Evolutionary conservation across 2,329 filamentous ascomycete species (phyloP).

Genomic region (Blumeriella jaapii): DNA sequence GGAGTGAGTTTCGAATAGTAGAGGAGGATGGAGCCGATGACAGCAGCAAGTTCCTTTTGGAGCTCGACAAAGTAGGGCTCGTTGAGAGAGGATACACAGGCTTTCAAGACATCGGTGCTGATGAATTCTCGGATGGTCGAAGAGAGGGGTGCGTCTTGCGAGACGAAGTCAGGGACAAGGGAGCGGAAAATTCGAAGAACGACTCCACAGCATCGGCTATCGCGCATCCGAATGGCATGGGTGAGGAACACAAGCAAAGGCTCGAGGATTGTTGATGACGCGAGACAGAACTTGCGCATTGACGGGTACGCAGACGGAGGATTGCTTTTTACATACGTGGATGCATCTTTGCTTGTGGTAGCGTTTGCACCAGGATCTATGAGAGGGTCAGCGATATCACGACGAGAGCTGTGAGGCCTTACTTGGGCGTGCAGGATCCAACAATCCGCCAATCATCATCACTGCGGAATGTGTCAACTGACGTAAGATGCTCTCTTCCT

Average conservation of each 20-base stretch:
- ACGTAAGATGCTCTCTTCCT: constrained; percentile 86
- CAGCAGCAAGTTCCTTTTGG: constrained; percentile 78
- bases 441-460: constrained; percentile 78
- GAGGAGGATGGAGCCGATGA: constrained; percentile 78
- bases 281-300: constrained; percentile 74
- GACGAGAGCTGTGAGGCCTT: constrained; percentile 23
- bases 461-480: constrained; percentile 89
- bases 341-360: constrained; percentile 21
- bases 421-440: constrained; percentile 64
- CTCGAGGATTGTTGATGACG: constrained; percentile 67
- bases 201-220: constrained; percentile 77
- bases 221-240: constrained; percentile 79
- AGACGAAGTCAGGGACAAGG: constrained; percentile 68
- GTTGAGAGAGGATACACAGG: constrained; percentile 80
- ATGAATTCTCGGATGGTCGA: constrained; percentile 79
- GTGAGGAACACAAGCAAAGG: constrained; percentile 86
- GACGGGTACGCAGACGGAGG: constrained; percentile 33
- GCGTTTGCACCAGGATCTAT: constrained; percentile 13
- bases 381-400: background rate
- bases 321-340: constrained; percentile 17
- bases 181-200: constrained; percentile 79
- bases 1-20: constrained; percentile 59
- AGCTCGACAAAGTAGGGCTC: constrained; percentile 95
- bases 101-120: constrained; percentile 76
- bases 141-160: constrained; percentile 34